phyloP scores from a whole-genome alignment of 495 filamentous ascomycete genomes.

The Xylaria palmicola region DNA sequence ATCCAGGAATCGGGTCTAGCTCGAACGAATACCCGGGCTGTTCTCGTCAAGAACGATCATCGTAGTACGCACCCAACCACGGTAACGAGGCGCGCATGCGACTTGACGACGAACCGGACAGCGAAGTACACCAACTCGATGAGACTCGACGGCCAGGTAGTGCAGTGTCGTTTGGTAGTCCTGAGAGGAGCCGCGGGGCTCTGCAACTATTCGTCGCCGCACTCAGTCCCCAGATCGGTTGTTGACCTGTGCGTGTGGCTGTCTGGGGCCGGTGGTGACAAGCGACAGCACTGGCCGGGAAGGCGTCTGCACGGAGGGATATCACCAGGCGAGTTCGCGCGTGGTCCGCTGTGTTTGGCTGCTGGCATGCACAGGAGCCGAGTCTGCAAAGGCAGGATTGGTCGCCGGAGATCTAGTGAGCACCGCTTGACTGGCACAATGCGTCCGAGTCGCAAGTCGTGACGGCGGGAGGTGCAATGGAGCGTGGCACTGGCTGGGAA shows the following conservation, averaged over 20 bases:
- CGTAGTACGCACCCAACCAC: conserved; percentile 26
- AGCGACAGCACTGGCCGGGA: neutral
- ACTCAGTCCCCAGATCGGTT: neutral
- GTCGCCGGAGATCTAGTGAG: conserved; percentile 1
- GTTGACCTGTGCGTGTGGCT: neutral
- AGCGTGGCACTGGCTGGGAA: conserved; percentile 4
- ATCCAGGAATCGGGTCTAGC: conserved; percentile 29
- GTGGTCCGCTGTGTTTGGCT: conserved; percentile 8
- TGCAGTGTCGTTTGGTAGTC: too few relatives aligned
- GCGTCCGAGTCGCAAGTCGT: conserved; percentile 4
- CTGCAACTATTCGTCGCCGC: conserved; percentile 1
- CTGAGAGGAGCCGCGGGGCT: neutral
- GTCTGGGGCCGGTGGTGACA: neutral
- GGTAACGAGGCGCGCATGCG: conserved; percentile 25
- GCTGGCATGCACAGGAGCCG: neutral
- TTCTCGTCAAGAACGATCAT: conserved; percentile 30
- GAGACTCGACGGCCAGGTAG: neutral
- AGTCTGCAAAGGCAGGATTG: conserved; percentile 1
- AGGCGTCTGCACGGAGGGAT: conserved; percentile 5
- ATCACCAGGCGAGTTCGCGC: neutral
- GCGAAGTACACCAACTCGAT: neutral
- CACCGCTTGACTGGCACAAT: conserved; percentile 6
- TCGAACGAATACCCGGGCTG: conserved; percentile 27
- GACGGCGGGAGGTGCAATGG: conserved; percentile 8
- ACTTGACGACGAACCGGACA: conserved; percentile 8